Conservation (phyloP, 805 yeast species). For the Helenozyma baotianmanensis region DNA sequence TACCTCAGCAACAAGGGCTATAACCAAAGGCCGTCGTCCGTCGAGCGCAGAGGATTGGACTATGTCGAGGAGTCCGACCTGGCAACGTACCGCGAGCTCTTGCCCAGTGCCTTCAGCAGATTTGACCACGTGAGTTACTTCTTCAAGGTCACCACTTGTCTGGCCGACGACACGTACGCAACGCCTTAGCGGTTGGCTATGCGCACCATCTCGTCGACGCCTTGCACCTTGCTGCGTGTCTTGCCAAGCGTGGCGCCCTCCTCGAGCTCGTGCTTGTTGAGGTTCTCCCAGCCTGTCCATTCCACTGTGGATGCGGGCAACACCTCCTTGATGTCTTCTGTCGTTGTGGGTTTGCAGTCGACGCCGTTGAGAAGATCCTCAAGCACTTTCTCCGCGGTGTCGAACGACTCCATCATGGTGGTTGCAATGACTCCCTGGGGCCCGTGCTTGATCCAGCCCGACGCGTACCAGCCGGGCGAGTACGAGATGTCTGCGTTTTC, state of each 20-base stretch:
- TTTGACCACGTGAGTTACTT: slow-evolving; percentile 15
- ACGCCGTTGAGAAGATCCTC: slow-evolving; percentile 45
- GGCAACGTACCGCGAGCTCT: slow-evolving; percentile 5
- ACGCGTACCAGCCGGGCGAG: slow-evolving; percentile 57
- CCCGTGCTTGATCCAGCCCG: slow-evolving; percentile 90
- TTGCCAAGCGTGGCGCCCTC: slow-evolving; percentile 49
- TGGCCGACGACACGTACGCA: background rate
- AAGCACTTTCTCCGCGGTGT: slow-evolving; percentile 62
- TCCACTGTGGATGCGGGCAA: slow-evolving; percentile 26
- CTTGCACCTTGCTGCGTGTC: slow-evolving; percentile 52
- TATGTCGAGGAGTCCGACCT: slow-evolving; percentile 12
- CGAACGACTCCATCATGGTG: slow-evolving; percentile 80
- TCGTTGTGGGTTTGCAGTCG: slow-evolving; percentile 16
- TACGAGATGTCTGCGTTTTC: slow-evolving; percentile 17
- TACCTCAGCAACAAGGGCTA: slow-evolving; percentile 16
- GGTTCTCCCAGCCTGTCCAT: slow-evolving; percentile 66
- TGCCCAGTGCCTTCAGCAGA: slow-evolving; percentile 11
- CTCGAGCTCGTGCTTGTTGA: slow-evolving; percentile 50
- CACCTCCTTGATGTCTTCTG: slow-evolving; percentile 7
- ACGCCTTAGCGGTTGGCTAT: slow-evolving; percentile 1
- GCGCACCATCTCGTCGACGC: slow-evolving; percentile 46
- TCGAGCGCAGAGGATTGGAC: slow-evolving; percentile 10
- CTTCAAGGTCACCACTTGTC: slow-evolving; percentile 8
- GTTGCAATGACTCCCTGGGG: slow-evolving; percentile 88
- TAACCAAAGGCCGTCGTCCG: slow-evolving; percentile 11